Evolutionary conservation across 768 basidiomycete genomes (phyloP), one percentile per base, ranked within the genome.

Genomic region (Lactarius hatsudake): DNA sequence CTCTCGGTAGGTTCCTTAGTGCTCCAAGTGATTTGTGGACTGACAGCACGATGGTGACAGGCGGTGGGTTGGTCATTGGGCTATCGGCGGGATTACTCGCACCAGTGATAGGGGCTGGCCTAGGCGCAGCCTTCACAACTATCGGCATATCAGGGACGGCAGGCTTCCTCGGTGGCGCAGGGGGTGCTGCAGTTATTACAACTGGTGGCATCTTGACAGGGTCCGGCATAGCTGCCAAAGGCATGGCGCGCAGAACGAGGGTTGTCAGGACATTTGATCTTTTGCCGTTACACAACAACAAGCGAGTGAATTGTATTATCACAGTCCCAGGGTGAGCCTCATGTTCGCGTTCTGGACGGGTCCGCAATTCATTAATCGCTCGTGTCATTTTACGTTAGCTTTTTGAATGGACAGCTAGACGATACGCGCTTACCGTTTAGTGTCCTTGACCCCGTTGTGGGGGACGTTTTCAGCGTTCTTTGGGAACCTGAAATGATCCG

Each of bases 401-500:
- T 98, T n/a, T 93, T 99, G 90, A 90, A 82, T 42, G 89, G 94
- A 58, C 78, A 83, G 51, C 85, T 89, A 61, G 97, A 99, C 75
- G 97, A 99, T 72, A 91, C 94, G 12, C 88, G 96, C 26, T 78
- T 99, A n/a, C 97, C 97, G 0, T 99, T 97, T 80, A 96, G 93
- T 64, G 94, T 96, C 2, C 80, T 99, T 45, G 97, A 99, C 74
- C 95, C 97, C 0, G 86, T 98, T n/a, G 88, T 98, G 17, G 97
- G 97, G 8, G 97, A 99, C 75, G 96, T 98, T 0, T 95, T 94
- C 78, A 95, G 94, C 72, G 87, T 97, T 0, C 84, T 95, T 2
- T 99, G 97, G 97, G 97, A 99, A 74, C 97, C 97, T 0, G 96
- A 98, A 76, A 99, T 98, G 95, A 97, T 99, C 76, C 85, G 84